Evolutionary conservation across 768 basidiomycete genomes (phyloP).

Genomic region (Cantharellus anzutake): DNA sequence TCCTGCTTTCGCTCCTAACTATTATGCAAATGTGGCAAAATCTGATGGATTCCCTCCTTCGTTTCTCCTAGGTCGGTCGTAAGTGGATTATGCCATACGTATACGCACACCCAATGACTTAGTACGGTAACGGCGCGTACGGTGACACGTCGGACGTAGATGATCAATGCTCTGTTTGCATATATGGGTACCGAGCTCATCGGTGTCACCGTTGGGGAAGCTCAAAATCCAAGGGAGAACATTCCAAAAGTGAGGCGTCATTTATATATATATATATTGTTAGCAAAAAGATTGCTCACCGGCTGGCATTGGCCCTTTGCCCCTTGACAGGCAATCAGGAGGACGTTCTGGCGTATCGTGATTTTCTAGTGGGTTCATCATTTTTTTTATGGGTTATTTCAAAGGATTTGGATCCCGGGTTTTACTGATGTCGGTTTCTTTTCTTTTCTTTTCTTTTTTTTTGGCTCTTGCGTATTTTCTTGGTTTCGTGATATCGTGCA

Average conservation of each 20-base stretch:
- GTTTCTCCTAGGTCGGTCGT: too few species aligned
- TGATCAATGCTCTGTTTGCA: conserved; percentile 56
- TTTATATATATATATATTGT: conserved; percentile 6
- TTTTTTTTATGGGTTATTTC: neutral
- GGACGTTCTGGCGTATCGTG: conserved; percentile 37
- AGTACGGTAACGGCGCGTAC: too few species aligned
- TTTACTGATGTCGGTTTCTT: too few species aligned
- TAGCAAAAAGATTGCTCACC: neutral
- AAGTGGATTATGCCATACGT: too few species aligned
- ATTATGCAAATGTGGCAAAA: too few species aligned
- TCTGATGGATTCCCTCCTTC: too few species aligned
- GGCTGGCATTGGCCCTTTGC: conserved; percentile 6
- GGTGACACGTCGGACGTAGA: too few species aligned
- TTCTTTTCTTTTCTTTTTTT: neutral
- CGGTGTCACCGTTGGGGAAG: conserved; percentile 36
- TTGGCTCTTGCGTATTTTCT: neutral
- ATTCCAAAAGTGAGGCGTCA: conserved; percentile 33
- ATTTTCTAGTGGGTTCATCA: conserved; percentile 41
- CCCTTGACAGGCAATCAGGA: conserved; percentile 27
- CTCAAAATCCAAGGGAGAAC: conserved; percentile 52
- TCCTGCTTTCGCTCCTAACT: neutral
- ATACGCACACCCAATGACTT: too few species aligned
- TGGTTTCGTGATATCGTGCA: neutral
- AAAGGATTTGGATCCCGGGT: neutral
- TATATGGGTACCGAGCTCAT: conserved; percentile 62